phyloP scores from a whole-genome alignment of 305 asterid species.

The Rubia tinctorum region DNA sequence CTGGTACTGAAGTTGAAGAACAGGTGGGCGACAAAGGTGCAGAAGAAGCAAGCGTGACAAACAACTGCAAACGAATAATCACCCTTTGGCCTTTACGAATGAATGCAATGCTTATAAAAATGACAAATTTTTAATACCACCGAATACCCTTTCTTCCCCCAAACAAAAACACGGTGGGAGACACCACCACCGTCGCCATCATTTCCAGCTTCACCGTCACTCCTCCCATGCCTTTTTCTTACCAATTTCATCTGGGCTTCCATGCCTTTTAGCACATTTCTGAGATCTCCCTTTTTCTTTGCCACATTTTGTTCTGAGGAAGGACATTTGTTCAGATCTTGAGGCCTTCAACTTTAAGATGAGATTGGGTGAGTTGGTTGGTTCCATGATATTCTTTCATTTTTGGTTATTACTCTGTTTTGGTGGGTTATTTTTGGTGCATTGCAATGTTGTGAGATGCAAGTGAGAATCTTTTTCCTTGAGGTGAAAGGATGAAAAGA shows the following conservation, averaged over 20 bases:
- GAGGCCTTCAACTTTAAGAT: constrained; percentile 28
- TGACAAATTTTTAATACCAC: not conserved
- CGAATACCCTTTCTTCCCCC: constrained; percentile 16
- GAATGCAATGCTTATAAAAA: constrained; percentile 23
- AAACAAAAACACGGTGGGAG: constrained; percentile 27
- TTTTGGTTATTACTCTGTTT: not conserved
- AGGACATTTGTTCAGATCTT: constrained; percentile 17
- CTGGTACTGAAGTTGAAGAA: constrained; percentile 21
- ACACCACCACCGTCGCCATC: constrained; percentile 41
- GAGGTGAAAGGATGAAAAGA: not conserved
- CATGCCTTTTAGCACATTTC: constrained; percentile 13
- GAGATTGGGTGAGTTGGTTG: constrained; percentile 52
- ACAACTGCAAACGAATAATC: constrained; percentile 40
- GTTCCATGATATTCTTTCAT: not conserved
- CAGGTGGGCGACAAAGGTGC: constrained; percentile 48
- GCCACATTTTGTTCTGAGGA: constrained; percentile 22
- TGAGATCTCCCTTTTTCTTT: constrained; percentile 15
- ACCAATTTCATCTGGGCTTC: constrained; percentile 15
- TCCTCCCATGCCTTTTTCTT: constrained; percentile 26
- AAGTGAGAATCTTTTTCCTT: not conserved
- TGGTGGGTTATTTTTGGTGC: not conserved
- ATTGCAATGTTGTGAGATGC: not conserved
- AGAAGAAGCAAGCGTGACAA: constrained; percentile 53
- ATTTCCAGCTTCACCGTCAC: constrained; percentile 20
- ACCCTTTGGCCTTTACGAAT: constrained; percentile 5